Base-by-base conservation (phyloP, 106 monocot genomes). In the Platanthera zijinensis region DNA sequence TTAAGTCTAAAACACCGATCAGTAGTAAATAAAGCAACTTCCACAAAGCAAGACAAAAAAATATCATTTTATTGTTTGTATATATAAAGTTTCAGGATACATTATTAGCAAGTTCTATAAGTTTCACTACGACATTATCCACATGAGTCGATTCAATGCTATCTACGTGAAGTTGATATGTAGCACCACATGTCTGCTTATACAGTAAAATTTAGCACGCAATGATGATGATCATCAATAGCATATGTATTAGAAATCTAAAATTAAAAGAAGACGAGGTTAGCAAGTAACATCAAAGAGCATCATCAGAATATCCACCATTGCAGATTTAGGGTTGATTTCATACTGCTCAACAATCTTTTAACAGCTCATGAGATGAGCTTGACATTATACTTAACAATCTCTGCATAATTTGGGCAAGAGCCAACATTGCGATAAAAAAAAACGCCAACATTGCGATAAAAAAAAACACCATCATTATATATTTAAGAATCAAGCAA, bases 161-260 rank as follows among this genome's bases (percentile, higher is more conserved):
- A 39, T 68, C 81, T 17, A 53, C 83, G 85, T 91, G 78, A 71
- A 99, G 86, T 51, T 90, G 77, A 84, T 94, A 92, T 68, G 79
- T 99, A 8, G 88, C 99, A 75, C 99, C 99, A 84, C 99, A 94
- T 7, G 94, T 86, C 99, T 99, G 82, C 71, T 56, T 45, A 80
- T 25, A 75, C 9, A 25, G 49, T 75, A 22, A 22, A 80, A 77
- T 19, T 66, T 45, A 1, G 25, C 32, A 39, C 39, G 1, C 25
- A 25, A 39, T 39, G 39, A 39, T 39, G 39, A 39, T 39, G 3
- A 39, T 39, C 39, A 39, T 39, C 39, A 39, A 39, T 39, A 39
- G 39, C 39, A 39, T 67, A 39, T 28, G 39, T 46, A 52, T 19
- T 69, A 79, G 68, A 78, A 2, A 48, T 80, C 68, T n/a, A 21